These are phyloP conservation scores for Noccaea bulbosa DNA, from an alignment of 345 rosid species.

Conservation along the genomic window DNA sequence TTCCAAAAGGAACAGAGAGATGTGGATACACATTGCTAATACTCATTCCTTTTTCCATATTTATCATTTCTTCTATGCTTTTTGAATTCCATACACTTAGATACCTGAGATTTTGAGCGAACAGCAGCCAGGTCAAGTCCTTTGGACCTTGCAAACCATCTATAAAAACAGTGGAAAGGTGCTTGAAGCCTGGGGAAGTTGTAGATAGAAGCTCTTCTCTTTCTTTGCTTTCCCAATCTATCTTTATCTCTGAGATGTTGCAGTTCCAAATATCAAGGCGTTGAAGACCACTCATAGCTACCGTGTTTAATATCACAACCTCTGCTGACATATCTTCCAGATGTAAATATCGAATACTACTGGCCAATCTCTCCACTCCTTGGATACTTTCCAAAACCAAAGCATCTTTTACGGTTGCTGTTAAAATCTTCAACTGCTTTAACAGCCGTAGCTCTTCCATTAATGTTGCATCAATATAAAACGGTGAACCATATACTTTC, in stretches of 20 bases:
- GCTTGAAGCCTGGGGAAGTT: background rate
- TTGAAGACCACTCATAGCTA: conserved; percentile 26
- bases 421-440: conserved; percentile 5
- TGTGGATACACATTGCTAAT: background rate
- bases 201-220: background rate
- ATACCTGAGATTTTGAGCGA: conserved; percentile 6
- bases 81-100: rapidly evolving
- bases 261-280: background rate
- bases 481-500: background rate
- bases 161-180: background rate
- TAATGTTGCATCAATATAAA: background rate
- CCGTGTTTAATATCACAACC: conserved; percentile 1
- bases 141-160: background rate
- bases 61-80: background rate
- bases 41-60: background rate
- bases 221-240: conserved; percentile 17
- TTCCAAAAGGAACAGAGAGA: background rate
- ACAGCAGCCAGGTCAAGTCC: conserved; percentile 6
- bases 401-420: background rate
- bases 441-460: conserved; percentile 5
- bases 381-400: background rate
- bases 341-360: background rate
- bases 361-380: background rate
- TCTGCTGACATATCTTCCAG: background rate
- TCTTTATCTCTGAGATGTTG: background rate